Evolutionary conservation across 371 early-diverging fungal genomes (phyloP).

Genomic region (Dentiscutata heterogama): DNA sequence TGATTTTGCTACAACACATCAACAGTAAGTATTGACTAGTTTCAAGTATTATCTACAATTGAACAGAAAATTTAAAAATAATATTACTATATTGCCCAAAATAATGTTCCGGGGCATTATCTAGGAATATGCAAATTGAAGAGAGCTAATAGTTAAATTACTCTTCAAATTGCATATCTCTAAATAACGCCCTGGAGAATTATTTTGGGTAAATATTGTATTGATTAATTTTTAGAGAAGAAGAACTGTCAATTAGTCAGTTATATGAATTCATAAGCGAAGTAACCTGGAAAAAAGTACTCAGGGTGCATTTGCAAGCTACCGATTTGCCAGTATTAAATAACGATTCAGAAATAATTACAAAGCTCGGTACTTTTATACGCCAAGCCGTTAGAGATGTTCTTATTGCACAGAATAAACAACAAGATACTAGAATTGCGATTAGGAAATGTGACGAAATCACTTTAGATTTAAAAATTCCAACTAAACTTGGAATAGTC

Average conservation of each 20-base stretch:
- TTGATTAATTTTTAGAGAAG: neutral
- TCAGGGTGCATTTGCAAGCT: neutral
- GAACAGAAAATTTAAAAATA: too few relatives aligned
- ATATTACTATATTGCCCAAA: too few relatives aligned
- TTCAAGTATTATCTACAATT: neutral
- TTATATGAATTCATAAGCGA: neutral
- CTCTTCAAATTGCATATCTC: too few relatives aligned
- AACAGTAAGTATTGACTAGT: neutral
- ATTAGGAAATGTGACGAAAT: neutral
- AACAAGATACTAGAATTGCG: neutral
- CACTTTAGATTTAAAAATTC: neutral
- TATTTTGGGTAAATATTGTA: neutral
- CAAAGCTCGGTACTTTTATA: neutral
- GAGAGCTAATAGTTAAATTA: too few relatives aligned
- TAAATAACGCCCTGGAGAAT: neutral
- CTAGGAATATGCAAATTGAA: too few relatives aligned
- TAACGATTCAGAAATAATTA: neutral
- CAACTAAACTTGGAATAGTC: slow-evolving; percentile 8
- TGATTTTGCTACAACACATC: neutral
- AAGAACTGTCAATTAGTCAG: neutral
- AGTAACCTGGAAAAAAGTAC: neutral
- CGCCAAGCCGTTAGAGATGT: neutral
- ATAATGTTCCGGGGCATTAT: too few relatives aligned
- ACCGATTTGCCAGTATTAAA: neutral
- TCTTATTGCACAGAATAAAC: neutral